Conservation (phyloP, 2,329 filamentous ascomycete genomes). For the Neonectria ditissima region DNA sequence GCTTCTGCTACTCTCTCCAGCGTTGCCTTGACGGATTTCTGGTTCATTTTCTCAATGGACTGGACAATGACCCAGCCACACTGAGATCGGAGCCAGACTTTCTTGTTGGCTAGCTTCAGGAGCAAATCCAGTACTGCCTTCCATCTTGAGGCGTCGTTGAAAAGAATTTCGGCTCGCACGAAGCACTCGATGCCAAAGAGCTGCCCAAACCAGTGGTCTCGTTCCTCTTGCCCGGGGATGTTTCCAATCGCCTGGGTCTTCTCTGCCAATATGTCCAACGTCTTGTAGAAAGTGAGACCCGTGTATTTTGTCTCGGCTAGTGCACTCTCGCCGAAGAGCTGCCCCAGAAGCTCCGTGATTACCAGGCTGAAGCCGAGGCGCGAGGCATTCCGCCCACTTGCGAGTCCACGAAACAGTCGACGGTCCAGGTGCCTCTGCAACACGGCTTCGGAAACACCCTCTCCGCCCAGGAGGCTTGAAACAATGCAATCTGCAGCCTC, state of each 20-base stretch:
- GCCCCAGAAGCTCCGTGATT: conserved; percentile 81
- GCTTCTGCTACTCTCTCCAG: conserved; percentile 72
- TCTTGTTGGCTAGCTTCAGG: conserved; percentile 80
- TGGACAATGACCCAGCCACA: conserved; percentile 86
- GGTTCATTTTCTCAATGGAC: conserved; percentile 72
- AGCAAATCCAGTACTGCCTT: conserved; percentile 77
- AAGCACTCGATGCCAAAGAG: conserved; percentile 90
- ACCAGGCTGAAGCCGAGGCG: conserved; percentile 91
- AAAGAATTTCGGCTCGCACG: conserved; percentile 80
- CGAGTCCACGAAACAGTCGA: conserved; percentile 86
- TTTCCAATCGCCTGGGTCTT: conserved; percentile 67
- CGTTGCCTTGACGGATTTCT: conserved; percentile 69
- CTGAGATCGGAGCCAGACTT: conserved; percentile 89
- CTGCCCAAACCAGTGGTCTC: conserved; percentile 86
- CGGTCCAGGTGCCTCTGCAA: conserved; percentile 71
- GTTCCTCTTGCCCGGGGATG: conserved; percentile 77
- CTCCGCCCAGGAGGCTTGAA: conserved; percentile 63
- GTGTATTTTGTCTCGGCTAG: conserved; percentile 61
- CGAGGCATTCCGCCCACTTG: conserved; percentile 89
- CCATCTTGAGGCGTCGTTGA: conserved; percentile 71
- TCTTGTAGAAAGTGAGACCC: conserved; percentile 66
- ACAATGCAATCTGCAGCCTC: conserved; percentile 70
- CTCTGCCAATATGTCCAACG: conserved; percentile 64
- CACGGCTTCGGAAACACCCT: conserved; percentile 63
- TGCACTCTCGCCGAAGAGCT: conserved; percentile 70